Conservation (phyloP, 2,329 filamentous ascomycete genomes). For the Pseudogymnoascus sp. region DNA sequence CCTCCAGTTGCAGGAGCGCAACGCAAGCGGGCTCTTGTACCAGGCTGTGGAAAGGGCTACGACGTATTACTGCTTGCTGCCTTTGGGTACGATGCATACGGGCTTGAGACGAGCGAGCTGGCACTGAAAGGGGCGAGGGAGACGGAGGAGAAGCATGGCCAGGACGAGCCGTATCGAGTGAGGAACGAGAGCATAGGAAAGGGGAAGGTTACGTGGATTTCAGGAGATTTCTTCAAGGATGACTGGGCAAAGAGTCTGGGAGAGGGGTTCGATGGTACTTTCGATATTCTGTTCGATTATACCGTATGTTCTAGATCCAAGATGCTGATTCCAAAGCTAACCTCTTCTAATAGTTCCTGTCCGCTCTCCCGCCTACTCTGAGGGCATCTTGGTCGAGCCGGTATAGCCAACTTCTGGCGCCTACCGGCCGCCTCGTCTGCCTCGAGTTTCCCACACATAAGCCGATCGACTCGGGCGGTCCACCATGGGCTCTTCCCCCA, state of each 20-base stretch:
- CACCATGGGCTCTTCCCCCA: constrained; percentile 64
- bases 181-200: constrained; percentile 33
- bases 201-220: constrained; percentile 49
- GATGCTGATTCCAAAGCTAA: constrained; percentile 1
- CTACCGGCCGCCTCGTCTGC: constrained; percentile 48
- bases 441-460: constrained; percentile 76
- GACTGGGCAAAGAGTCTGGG: constrained; percentile 39
- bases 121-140: constrained; percentile 33
- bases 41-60: constrained; percentile 75
- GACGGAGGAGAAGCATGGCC: constrained; percentile 10
- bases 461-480: constrained; percentile 55
- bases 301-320: constrained; percentile 39
- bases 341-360: constrained; percentile 46
- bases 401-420: constrained; percentile 43
- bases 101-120: constrained; percentile 57
- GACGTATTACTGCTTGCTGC: constrained; percentile 70
- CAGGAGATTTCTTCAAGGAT: constrained; percentile 61
- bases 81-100: constrained; percentile 70
- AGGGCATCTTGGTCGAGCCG: constrained; percentile 48
- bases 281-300: constrained; percentile 62
- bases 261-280: constrained; percentile 35
- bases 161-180: not conserved
- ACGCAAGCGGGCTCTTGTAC: constrained; percentile 58
- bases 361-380: constrained; percentile 48
- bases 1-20: constrained; percentile 16